Conservation (phyloP, 129 eudicot species). For the Ambrosia trifida region DNA sequence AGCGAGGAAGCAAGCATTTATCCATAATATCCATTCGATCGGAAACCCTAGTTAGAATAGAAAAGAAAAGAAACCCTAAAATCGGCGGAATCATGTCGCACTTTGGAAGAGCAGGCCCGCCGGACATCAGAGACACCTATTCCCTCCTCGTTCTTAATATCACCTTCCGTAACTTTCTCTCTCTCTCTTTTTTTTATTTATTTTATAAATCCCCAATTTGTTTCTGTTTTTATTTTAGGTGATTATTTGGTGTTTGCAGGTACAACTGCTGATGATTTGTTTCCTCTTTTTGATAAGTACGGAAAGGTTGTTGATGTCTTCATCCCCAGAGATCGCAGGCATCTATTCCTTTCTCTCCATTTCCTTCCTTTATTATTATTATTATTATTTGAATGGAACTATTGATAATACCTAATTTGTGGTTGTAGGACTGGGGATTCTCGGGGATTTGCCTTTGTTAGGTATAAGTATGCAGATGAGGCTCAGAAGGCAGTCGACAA, state of each 20-base stretch:
- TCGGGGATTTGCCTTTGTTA: slow-evolving; percentile 97
- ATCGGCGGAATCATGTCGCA: slow-evolving; percentile 65
- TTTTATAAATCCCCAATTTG: not conserved
- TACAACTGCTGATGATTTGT: slow-evolving; percentile 92
- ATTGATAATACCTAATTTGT: not conserved
- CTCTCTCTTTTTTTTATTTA: not conserved
- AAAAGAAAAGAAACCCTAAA: slow-evolving; percentile 27
- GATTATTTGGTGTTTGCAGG: slow-evolving; percentile 43
- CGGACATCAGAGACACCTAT: slow-evolving; percentile 92
- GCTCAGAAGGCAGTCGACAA: slow-evolving; percentile 95
- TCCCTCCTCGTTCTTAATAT: slow-evolving; percentile 97
- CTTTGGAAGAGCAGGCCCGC: slow-evolving; percentile 98
- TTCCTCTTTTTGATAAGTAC: slow-evolving; percentile 90
- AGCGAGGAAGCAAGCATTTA: slow-evolving; percentile 26
- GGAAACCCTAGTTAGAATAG: slow-evolving; percentile 38
- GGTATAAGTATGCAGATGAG: slow-evolving; percentile 95
- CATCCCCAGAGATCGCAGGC: slow-evolving; percentile 98
- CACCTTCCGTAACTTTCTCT: slow-evolving; percentile 64
- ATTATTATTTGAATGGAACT: too few species aligned
- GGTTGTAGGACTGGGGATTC: slow-evolving; percentile 88
- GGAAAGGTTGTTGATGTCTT: slow-evolving; percentile 97
- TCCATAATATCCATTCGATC: slow-evolving; percentile 27
- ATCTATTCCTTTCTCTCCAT: not conserved
- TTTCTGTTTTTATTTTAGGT: not conserved
- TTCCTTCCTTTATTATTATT: not conserved